Evolutionary conservation across 345 rosid species (phyloP), one percentile per base, ranked within the genome.

Genomic region (Schrenkiella parvula): DNA sequence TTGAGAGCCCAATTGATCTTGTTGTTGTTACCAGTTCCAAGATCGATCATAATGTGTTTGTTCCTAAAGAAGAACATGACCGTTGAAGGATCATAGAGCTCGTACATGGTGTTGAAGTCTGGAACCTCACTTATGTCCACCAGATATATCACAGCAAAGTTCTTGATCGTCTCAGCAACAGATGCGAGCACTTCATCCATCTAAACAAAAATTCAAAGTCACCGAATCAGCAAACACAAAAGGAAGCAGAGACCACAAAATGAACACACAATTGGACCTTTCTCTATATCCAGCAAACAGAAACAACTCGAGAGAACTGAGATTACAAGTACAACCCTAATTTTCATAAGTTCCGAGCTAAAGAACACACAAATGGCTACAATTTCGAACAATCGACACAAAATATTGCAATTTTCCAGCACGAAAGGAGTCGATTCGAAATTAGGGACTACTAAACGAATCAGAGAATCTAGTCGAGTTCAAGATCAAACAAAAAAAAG

Each of bases 21-120:
- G 88, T 95, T 95, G 84, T 91, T 95, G 83, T 89, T 95, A 55
- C 99, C 97, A 21, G 95, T 95, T 6, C 99, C 96, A 37, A 95
- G 96, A 80, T 89, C 99, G 50, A 95, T 91, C 93, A 91, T 91
- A n/a, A 91, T 91, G 85, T 91, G 96, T 64, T 93, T 89, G 88
- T 93, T 93, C 86, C 97, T 87, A 57, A 95, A 95, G 85, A 95
- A 89, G 85, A 95, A 95, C 99, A 95, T 91, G 19, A 95, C 84
- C 0, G 97, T 91, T 0, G 95, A 89, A 0, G 97, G 97, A 75
- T 93, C 97, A 7, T 93, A 89, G 68, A 93, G 82, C 83, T 93
- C 97, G 26, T 93, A 93, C 95, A 93, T 91, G 1, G 97, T 91
- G 83, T 91, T 91, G 66, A 88, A 93, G 76, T 93, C 97, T 6